Percentiles rank a stretch among this genome's conserved stretches.
phyloP scores from a whole-genome alignment of 2,329 filamentous ascomycete genomes.

The Fusarium zealandicum region DNA sequence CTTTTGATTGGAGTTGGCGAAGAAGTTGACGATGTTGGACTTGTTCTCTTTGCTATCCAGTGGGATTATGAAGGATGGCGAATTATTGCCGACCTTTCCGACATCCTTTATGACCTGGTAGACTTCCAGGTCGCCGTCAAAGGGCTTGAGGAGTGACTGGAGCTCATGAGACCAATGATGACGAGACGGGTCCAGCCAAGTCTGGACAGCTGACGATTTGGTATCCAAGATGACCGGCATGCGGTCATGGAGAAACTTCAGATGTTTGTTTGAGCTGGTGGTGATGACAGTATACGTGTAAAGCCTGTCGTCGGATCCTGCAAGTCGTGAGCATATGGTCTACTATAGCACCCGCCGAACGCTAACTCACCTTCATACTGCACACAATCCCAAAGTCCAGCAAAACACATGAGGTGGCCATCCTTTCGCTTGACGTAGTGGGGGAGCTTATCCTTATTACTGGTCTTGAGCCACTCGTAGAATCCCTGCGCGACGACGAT shows the following conservation, averaged over 20 bases:
- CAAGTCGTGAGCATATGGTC: background rate
- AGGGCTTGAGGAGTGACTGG: conserved; percentile 81
- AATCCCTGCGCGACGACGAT: conserved; percentile 90
- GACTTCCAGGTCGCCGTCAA: conserved; percentile 77
- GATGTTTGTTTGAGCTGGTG: conserved; percentile 81
- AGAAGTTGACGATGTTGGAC: conserved; percentile 93
- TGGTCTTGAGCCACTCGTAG: conserved; percentile 93
- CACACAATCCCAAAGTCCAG: conserved; percentile 90
- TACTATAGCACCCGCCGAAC: no score
- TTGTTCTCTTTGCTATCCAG: conserved; percentile 88
- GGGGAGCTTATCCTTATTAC: conserved; percentile 78
- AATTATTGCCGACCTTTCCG: conserved; percentile 93
- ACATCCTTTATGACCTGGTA: conserved; percentile 90
- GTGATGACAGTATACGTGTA: conserved; percentile 97
- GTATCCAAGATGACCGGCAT: conserved; percentile 95
- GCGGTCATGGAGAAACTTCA: conserved; percentile 88
- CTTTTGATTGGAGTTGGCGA: conserved; percentile 63
- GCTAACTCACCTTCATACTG: conserved; percentile 72
- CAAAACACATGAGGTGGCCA: conserved; percentile 84
- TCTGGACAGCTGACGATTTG: conserved; percentile 71
- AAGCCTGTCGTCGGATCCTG: conserved; percentile 63
- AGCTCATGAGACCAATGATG: conserved; percentile 80
- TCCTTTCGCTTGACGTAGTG: conserved; percentile 86
- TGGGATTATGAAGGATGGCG: conserved; percentile 81
- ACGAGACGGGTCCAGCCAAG: conserved; percentile 79